Evolutionary conservation across 305 asterid genomes (phyloP), one percentile per base, ranked within the genome.

Genomic region (Nicotiana rustica): DNA sequence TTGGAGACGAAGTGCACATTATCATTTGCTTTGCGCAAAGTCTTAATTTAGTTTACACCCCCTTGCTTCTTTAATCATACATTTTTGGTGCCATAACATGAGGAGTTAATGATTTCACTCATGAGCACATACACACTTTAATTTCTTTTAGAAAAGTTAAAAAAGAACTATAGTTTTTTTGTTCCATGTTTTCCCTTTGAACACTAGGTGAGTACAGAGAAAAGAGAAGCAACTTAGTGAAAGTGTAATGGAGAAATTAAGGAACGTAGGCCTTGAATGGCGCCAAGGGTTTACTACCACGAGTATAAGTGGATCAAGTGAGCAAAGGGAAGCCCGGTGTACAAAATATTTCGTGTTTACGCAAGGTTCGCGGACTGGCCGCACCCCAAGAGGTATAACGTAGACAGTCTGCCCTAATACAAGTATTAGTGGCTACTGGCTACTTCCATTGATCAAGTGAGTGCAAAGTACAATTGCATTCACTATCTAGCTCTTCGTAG

Each of bases 1-100:
- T 81, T 81, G 83, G 83, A 55, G 75, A 81, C 79, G 31, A 81
- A 57, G 64, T 65, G 83, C 83, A 80, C 73, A 41, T 29, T 29
- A n/a, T 65, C 29, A 62, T 80, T 73, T 49, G 79, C 52, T 73
- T 21, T 21, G 62, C 14, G 21, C 79, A 21, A 47, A 47, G 79
- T 73, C 25, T 19, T 73, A 19, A 47, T 73, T 71, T 73, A n/a
- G 47, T 73, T 73, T 49, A 47, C 21, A 33, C 36, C 21, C 13
- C 3, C 10, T 31, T 71, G 61, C 79, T 71, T 71, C n/a, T 44
- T 71, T 14, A 73, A 73, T 49, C 44, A 12, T 49, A 73, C n/a
- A 47, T 14, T 13, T 73, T 21, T 49, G 8, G 41, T 73, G 44
- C 62, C 79, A 25, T 35, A 21, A 19, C 19, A 60, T 59, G 60